Conservation (phyloP, 164 flowering plant genomes). For the Magnolia officinalis region DNA sequence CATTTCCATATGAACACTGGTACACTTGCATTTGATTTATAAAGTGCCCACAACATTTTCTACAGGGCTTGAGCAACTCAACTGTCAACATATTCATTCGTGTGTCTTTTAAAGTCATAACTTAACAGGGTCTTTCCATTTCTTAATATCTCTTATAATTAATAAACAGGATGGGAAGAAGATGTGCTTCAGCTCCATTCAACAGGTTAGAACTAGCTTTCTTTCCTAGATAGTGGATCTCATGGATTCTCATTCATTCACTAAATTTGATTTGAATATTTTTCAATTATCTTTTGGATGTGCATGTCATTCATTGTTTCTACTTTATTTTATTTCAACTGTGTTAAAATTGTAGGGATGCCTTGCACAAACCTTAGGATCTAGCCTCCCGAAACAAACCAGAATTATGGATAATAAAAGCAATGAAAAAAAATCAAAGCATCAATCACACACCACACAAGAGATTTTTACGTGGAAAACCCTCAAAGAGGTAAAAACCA, state of each 20-base stretch:
- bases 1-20: too few relatives aligned
- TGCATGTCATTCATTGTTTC: too few relatives aligned
- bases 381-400: too few relatives aligned
- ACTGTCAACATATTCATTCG: not conserved
- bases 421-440: too few relatives aligned
- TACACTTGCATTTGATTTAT: not conserved
- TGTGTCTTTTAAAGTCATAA: not conserved
- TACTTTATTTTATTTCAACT: too few relatives aligned
- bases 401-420: too few relatives aligned
- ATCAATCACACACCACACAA: too few relatives aligned
- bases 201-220: slow-evolving; percentile 55
- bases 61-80: not conserved
- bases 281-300: too few relatives aligned
- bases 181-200: slow-evolving; percentile 52
- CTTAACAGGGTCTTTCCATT: not conserved
- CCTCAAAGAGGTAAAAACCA: too few relatives aligned
- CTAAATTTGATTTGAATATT: not conserved
- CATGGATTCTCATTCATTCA: not conserved
- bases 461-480: too few relatives aligned
- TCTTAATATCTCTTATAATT: slow-evolving; percentile 4
- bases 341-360: too few relatives aligned
- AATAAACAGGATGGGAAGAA: slow-evolving; percentile 49
- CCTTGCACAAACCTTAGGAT: too few relatives aligned
- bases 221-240: not conserved
- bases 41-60: not conserved